Conservation (phyloP, 2,329 filamentous ascomycete species). For the Mycocentrospora acerina region DNA sequence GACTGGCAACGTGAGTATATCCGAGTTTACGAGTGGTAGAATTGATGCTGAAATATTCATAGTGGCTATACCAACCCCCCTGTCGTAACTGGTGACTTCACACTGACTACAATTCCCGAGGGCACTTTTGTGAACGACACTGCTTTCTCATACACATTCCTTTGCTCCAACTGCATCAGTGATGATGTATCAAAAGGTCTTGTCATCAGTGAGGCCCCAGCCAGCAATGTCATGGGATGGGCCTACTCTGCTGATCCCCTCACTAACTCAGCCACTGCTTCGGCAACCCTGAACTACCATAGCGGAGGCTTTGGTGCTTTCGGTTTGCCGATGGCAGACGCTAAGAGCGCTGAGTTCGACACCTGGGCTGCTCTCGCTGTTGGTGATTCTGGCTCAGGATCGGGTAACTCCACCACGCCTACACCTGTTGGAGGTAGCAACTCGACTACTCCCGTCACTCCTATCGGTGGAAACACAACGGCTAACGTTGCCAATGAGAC, state of each 20-base stretch:
- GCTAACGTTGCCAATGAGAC: constrained; percentile 47
- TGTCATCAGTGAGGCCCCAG: constrained; percentile 24
- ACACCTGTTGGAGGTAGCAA: constrained; percentile 28
- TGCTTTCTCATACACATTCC: constrained; percentile 58
- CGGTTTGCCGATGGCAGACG: constrained; percentile 30
- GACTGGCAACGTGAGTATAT: constrained; percentile 47
- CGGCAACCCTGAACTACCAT: constrained; percentile 32
- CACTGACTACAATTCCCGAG: constrained; percentile 50
- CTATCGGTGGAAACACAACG: constrained; percentile 31
- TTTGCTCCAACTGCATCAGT: constrained; percentile 48
- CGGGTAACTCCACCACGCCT: constrained; percentile 26
- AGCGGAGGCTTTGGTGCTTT: constrained; percentile 36
- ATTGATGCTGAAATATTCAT: constrained; percentile 4
- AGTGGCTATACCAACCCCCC: constrained; percentile 54
- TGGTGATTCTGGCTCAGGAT: constrained; percentile 8
- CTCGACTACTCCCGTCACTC: constrained; percentile 19
- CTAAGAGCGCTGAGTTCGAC: constrained; percentile 33
- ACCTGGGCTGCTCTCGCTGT: constrained; percentile 39
- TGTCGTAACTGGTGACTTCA: constrained; percentile 46
- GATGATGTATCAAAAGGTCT: constrained; percentile 19
- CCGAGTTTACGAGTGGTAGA: no score
- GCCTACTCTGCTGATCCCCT: constrained; percentile 29
- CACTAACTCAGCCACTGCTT: constrained; percentile 25
- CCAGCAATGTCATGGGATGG: constrained; percentile 35
- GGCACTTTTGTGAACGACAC: constrained; percentile 57